Percentiles rank a stretch among this genome's conserved stretches.
Conservation (phyloP, 768 basidiomycete species). For the Podaxis sp. region DNA sequence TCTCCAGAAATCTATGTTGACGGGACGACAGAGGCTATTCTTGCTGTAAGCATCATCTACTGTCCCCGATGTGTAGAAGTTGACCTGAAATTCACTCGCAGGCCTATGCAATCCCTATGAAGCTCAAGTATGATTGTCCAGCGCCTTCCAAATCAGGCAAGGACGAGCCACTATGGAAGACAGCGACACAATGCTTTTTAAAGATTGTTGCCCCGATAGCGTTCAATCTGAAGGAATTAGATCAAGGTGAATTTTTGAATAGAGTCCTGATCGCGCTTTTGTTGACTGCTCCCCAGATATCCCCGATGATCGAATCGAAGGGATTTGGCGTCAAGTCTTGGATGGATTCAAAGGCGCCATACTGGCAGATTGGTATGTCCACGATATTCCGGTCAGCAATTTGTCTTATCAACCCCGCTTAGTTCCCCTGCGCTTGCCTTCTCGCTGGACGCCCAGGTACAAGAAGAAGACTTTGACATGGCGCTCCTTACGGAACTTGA, state of each 20-base stretch:
- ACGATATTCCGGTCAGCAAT: not conserved
- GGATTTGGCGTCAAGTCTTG: conserved; percentile 81
- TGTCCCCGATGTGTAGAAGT: not conserved
- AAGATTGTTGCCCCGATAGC: conserved; percentile 67
- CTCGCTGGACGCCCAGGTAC: conserved; percentile 60
- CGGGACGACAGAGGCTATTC: conserved; percentile 79
- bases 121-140: conserved; percentile 94
- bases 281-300: conserved; percentile 35
- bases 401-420: not conserved
- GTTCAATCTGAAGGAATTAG: conserved; percentile 44
- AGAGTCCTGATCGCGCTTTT: not conserved
- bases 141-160: conserved; percentile 83
- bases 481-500: conserved; percentile 76
- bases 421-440: conserved; percentile 60
- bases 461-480: conserved; percentile 83
- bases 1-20: conserved; percentile 63
- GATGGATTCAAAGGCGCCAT: conserved; percentile 81
- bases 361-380: conserved; percentile 74
- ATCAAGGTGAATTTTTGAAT: conserved; percentile 34
- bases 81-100: conserved; percentile 20
- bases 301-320: conserved; percentile 61
- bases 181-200: conserved; percentile 80
- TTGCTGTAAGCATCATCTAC: conserved; percentile 51
- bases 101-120: conserved; percentile 89
- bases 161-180: conserved; percentile 91